These are phyloP conservation scores for Lasiodiplodia citricola DNA, from an alignment of 2,329 filamentous ascomycete species.

Conservation along the genomic window DNA sequence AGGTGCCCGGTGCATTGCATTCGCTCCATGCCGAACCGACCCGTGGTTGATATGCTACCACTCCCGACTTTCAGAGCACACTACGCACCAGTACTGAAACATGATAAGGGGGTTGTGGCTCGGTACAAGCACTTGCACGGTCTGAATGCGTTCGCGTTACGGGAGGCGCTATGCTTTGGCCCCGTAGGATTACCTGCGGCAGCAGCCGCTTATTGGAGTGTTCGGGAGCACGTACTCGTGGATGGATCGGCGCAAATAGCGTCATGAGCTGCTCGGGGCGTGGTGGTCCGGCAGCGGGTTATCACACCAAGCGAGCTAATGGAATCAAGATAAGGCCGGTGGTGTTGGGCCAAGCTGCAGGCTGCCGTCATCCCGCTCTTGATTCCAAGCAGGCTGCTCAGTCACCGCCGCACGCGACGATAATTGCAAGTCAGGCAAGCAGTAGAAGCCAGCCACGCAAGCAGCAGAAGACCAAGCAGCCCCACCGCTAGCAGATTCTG, in stretches of 20 bases:
- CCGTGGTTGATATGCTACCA: neutral
- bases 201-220: slow-evolving; percentile 1
- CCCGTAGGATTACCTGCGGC: neutral
- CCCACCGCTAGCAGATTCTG: slow-evolving; percentile 1
- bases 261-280: neutral
- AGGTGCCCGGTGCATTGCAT: neutral
- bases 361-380: slow-evolving; percentile 9
- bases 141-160: neutral
- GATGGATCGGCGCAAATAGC: neutral
- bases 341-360: slow-evolving; percentile 16
- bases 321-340: slow-evolving; percentile 19
- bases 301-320: slow-evolving; percentile 10
- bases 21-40: neutral
- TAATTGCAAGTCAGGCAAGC: slow-evolving; percentile 1
- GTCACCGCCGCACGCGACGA: neutral
- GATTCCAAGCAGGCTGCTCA: neutral
- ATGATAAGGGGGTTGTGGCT: neutral
- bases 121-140: neutral
- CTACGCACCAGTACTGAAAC: neutral
- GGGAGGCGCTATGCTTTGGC: neutral
- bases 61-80: neutral
- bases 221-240: neutral
- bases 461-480: neutral
- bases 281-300: slow-evolving; percentile 8
- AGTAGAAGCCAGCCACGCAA: slow-evolving; percentile 7